Evolutionary conservation across 2,329 filamentous ascomycete genomes (phyloP).

Genomic region (Dissoconium aciculare): DNA sequence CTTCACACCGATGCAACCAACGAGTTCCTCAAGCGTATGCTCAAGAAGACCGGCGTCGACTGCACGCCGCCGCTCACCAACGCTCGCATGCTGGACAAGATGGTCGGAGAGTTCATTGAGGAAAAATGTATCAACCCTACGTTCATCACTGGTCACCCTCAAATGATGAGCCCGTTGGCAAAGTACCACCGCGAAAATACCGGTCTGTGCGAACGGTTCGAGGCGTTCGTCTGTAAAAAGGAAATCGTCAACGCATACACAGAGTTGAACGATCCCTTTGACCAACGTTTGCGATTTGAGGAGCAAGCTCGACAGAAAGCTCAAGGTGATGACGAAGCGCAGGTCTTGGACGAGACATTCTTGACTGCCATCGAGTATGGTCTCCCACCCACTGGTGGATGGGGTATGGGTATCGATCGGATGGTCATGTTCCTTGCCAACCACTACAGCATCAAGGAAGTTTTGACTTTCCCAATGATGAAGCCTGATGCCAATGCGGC

Average conservation of each 20-base stretch:
- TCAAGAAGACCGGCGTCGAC: slow-evolving; percentile 82
- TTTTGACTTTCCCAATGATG: slow-evolving; percentile 95
- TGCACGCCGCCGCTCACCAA: slow-evolving; percentile 86
- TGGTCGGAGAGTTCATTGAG: slow-evolving; percentile 84
- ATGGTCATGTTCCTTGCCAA: slow-evolving; percentile 92
- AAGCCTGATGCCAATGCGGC: slow-evolving; percentile 53
- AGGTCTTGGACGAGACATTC: slow-evolving; percentile 92
- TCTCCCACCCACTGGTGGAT: slow-evolving; percentile 85
- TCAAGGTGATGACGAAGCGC: slow-evolving; percentile 92
- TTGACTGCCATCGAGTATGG: slow-evolving; percentile 79
- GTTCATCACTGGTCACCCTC: slow-evolving; percentile 69
- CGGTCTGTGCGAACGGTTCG: slow-evolving; percentile 90
- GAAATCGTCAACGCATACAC: slow-evolving; percentile 96
- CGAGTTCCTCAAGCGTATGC: slow-evolving; percentile 67
- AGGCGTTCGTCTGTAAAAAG: slow-evolving; percentile 94
- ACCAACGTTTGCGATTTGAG: slow-evolving; percentile 81
- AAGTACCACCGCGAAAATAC: slow-evolving; percentile 76
- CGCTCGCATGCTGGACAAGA: slow-evolving; percentile 88
- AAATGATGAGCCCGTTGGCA: slow-evolving; percentile 85
- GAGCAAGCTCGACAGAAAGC: slow-evolving; percentile 94
- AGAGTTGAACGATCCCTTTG: slow-evolving; percentile 93
- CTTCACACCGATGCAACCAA: slow-evolving; percentile 82
- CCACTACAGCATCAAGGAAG: slow-evolving; percentile 92
- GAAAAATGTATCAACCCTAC: slow-evolving; percentile 86
- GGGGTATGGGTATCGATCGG: slow-evolving; percentile 86